Evolutionary conservation across 495 filamentous ascomycete species (phyloP), one percentile per base, ranked within the genome.

Genomic region (Hyphodiscus hymeniophilus): DNA sequence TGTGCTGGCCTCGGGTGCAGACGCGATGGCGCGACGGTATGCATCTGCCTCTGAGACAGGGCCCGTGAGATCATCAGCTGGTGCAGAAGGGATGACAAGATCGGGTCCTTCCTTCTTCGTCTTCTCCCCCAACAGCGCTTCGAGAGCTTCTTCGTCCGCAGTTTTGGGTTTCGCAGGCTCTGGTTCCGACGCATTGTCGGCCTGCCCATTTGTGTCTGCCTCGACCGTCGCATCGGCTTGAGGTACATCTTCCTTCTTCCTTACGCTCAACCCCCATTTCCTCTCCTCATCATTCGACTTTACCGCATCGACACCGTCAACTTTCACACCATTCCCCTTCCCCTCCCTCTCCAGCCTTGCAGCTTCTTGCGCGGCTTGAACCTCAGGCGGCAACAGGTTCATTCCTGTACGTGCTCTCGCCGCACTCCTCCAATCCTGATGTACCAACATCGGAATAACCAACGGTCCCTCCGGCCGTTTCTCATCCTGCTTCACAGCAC

Each of bases 121-220:
- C 0, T 74, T 71, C 26, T 75, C 66, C 41, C 77, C 82, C 31
- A 91, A 68, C 15, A 98, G 75, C 28, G 90, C 87, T 33, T 83
- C 78, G 34, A 98, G 64, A 3, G 92, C 92, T 42, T 83, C 72
- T 48, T 91, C 78, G 45, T 96, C 91, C 32, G 80, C 76, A 18
- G 78, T 81, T 43, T 62, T 61, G 5, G 60, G 46, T 24, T 47
- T 45, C 21, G 15, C n/a, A n/a, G 40, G 10, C 18, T 46, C 35
- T 3, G n/a, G 16, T 10, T 30, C 24, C 17, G 44, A 20, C 38
- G 35, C 18, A 34, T 38, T 45, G 7, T 40, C 44, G 8, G 55
- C 40, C 3, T 52, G 18, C 38, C 63, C 64, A 22, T 51, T 20
- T 60, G 67, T 70, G 31, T 66, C 33, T 39, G 40, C 18, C 26